A percentile compares a stretch with the other conserved stretches of the same genome.
Conservation (phyloP, 139 green algal genomes). For the Coelastrella sp. region DNA sequence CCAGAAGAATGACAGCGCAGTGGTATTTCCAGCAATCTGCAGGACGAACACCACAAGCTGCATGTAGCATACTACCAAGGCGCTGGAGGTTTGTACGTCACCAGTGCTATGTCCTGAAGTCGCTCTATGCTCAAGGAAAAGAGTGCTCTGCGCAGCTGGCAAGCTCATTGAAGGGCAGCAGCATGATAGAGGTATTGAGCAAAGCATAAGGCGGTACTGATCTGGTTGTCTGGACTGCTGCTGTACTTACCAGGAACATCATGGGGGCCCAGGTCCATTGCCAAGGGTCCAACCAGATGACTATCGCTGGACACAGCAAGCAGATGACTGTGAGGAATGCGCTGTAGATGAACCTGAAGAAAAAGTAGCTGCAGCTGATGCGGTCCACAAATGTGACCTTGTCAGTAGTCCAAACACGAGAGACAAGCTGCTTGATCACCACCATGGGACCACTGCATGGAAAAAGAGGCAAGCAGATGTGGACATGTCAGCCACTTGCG, state of each 20-base stretch:
- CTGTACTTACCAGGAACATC: constrained; percentile 31
- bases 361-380: constrained; percentile 50
- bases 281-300: constrained; percentile 51
- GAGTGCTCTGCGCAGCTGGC: too few species aligned
- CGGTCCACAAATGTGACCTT: constrained; percentile 25
- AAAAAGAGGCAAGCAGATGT: too few species aligned
- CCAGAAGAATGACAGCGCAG: constrained; percentile 28
- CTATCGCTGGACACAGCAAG: constrained; percentile 45
- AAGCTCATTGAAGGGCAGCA: too few species aligned
- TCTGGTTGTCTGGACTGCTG: too few species aligned
- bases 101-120: too few species aligned
- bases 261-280: constrained; percentile 27
- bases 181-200: too few species aligned
- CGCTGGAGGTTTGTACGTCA: too few species aligned
- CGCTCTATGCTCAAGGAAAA: too few species aligned
- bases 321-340: constrained; percentile 46
- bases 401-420: constrained; percentile 20
- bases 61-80: too few species aligned
- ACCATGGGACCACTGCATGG: constrained; percentile 41
- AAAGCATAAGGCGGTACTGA: too few species aligned
- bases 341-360: constrained; percentile 52
- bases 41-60: neutral
- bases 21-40: constrained; percentile 42
- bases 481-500: too few species aligned
- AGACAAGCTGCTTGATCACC: constrained; percentile 44